Evolutionary conservation across 2,329 filamentous ascomycete species (phyloP), one percentile per base, ranked within the genome.

Genomic region (Gyromitra esculenta): DNA sequence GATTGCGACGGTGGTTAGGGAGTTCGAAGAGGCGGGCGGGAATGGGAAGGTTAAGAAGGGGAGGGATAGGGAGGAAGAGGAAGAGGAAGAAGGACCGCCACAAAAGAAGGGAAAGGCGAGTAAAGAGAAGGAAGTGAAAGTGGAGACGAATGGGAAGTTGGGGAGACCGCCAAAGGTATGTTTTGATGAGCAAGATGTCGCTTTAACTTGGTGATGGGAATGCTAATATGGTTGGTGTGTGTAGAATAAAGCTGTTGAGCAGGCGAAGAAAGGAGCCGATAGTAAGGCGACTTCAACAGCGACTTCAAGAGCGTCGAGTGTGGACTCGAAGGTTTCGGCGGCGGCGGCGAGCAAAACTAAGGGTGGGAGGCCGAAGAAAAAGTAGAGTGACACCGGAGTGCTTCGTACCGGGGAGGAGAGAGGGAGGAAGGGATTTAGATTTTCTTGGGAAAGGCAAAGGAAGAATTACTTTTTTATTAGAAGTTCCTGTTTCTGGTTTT

Each of bases 21-120:
- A 99, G 84, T 97, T 97, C 83, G 95, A 97, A 82, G 90, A 91
- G 45, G 86, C 86, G 39, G 85, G 85, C 48, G 83, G 86, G 70
- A 84, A 86, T 48, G 87, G 87, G 59, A 84, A 86, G 7, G 83
- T 83, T 21, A 88, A 85, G 81, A 73, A 82, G 37, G 84, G 86
- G 76, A 85, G 85, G 8, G 82, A 84, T 5, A 92, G 93, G 79
- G 90, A 90, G 77, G 91, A 88, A 80, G 96, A 96, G 86, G 90
- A 93, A 80, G 91, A 92, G 81, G 85, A 85, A 1, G 91, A 92
- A 76, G 92, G 92, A 56, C 90, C 92, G 83, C 90, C 90, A 0
- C 93, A 94, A n/a, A 97, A 97, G 88, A 98, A 98, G 88, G 79
- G 79, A 3, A 97, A 96, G 89, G 96, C 96, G 87, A 93, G 96